phyloP scores from a whole-genome alignment of 192 early-diverging fungal genomes.

The Coemansia sp. region DNA sequence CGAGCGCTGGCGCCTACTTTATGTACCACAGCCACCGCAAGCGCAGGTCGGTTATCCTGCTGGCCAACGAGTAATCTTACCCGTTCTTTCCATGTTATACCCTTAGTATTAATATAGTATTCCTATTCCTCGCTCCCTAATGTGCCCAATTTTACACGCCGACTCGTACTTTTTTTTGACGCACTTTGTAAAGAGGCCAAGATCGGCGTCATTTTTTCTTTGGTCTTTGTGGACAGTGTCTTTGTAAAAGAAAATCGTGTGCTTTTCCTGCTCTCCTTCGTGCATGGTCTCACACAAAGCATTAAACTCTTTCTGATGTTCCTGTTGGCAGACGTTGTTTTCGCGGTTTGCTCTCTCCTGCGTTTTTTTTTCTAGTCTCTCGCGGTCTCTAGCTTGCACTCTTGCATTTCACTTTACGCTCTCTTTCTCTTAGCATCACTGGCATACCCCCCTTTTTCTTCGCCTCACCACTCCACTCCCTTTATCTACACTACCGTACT shows the following conservation, averaged over 20 bases:
- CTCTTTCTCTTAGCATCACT: not conserved
- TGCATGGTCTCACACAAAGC: too few relatives aligned
- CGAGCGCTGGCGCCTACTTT: slow-evolving; percentile 11
- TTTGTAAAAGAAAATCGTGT: not conserved
- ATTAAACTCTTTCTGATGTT: too few relatives aligned
- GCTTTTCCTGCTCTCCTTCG: too few relatives aligned
- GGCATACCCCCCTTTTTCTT: too few relatives aligned
- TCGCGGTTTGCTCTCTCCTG: too few relatives aligned
- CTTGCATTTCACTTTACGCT: not conserved
- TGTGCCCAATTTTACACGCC: not conserved
- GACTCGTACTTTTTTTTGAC: too few relatives aligned
- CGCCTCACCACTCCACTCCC: too few relatives aligned
- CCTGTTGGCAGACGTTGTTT: too few relatives aligned
- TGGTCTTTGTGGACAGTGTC: not conserved
- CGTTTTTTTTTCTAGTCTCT: too few relatives aligned
- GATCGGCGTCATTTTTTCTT: not conserved
- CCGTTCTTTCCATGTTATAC: not conserved
- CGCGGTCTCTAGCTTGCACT: not conserved
- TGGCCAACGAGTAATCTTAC: not conserved
- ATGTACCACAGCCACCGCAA: slow-evolving; percentile 11
- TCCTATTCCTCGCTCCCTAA: not conserved
- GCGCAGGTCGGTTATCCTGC: not conserved
- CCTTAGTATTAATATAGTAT: not conserved
- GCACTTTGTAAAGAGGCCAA: too few relatives aligned
- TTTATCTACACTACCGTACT: not conserved